Evolutionary conservation across 2,329 filamentous ascomycete genomes (phyloP).

Genomic region (Septoria linicola): DNA sequence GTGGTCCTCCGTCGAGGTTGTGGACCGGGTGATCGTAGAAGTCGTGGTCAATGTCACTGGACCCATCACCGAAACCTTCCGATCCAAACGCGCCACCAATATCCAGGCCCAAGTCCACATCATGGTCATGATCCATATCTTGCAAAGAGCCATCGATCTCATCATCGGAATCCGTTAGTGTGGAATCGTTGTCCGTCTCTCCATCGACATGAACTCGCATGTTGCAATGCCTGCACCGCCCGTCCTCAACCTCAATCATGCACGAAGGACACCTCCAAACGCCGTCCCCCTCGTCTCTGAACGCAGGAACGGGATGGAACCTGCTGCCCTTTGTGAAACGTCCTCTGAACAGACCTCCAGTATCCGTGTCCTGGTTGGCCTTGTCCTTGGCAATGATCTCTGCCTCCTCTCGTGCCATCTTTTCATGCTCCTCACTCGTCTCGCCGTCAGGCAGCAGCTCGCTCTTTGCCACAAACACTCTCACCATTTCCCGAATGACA

Average conservation of each 20-base stretch:
- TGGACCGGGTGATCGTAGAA: neutral
- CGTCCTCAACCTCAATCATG: slow-evolving; percentile 63
- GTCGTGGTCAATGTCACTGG: slow-evolving; percentile 1
- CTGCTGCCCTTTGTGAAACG: slow-evolving; percentile 48
- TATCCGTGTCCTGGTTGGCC: slow-evolving; percentile 49
- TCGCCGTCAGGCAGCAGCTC: slow-evolving; percentile 64
- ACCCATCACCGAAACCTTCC: slow-evolving; percentile 10
- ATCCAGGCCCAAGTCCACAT: slow-evolving; percentile 24
- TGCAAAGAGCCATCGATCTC: slow-evolving; percentile 43
- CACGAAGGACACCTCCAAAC: slow-evolving; percentile 63
- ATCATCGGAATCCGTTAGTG: slow-evolving; percentile 35
- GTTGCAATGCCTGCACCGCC: slow-evolving; percentile 55
- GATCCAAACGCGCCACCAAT: slow-evolving; percentile 8
- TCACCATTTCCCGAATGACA: slow-evolving; percentile 63
- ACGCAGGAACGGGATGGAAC: slow-evolving; percentile 38
- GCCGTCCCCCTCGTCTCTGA: slow-evolving; percentile 59
- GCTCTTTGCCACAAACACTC: slow-evolving; percentile 59
- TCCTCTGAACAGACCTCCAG: slow-evolving; percentile 64
- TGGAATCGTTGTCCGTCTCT: slow-evolving; percentile 48
- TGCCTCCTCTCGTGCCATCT: slow-evolving; percentile 60
- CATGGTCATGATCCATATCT: slow-evolving; percentile 38
- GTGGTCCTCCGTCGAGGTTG: neutral
- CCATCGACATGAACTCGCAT: slow-evolving; percentile 42
- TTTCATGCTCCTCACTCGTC: slow-evolving; percentile 60
- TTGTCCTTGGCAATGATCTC: slow-evolving; percentile 61